These are phyloP conservation scores for Verticillium tricorpus DNA, from an alignment of 2,329 filamentous ascomycete species.

Conservation along the genomic window DNA sequence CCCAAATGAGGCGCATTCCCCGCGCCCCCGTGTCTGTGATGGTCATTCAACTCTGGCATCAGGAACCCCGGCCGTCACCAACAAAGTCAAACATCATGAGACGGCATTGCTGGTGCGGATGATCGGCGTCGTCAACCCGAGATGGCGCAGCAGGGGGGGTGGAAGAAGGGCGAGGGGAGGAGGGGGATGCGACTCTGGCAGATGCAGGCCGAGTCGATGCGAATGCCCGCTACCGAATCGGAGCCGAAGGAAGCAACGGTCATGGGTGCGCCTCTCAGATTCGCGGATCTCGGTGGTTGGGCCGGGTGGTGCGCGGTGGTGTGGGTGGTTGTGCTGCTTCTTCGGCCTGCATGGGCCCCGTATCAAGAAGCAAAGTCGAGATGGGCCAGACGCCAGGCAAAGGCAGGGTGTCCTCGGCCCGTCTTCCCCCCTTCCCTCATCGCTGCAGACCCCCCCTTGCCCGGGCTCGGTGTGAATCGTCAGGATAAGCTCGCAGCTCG, in stretches of 20 bases:
- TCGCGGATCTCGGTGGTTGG: background rate
- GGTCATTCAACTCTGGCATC: background rate
- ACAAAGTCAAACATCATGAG: background rate
- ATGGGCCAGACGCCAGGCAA: background rate
- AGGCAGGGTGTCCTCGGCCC: background rate
- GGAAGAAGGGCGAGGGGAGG: too few species aligned
- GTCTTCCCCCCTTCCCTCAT: background rate
- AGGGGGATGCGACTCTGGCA: background rate
- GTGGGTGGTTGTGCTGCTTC: background rate
- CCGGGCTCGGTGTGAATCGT: background rate
- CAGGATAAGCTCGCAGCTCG: background rate
- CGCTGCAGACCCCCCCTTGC: background rate
- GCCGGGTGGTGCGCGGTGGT: background rate
- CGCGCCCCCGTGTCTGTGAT: background rate
- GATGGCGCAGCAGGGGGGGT: background rate
- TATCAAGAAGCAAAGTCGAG: background rate
- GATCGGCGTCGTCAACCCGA: background rate
- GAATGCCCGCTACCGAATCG: background rate
- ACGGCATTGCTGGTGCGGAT: background rate
- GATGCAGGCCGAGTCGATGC: background rate
- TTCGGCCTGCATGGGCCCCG: background rate
- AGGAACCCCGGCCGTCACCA: background rate
- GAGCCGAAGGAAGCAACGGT: background rate
- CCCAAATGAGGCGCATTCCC: background rate
- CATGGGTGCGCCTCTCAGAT: background rate